A percentile compares a stretch with the other conserved stretches of the same genome.
These are phyloP conservation scores for Liriodendron chinense DNA, from an alignment of 164 flowering plant genomes.

Conservation along the genomic window DNA sequence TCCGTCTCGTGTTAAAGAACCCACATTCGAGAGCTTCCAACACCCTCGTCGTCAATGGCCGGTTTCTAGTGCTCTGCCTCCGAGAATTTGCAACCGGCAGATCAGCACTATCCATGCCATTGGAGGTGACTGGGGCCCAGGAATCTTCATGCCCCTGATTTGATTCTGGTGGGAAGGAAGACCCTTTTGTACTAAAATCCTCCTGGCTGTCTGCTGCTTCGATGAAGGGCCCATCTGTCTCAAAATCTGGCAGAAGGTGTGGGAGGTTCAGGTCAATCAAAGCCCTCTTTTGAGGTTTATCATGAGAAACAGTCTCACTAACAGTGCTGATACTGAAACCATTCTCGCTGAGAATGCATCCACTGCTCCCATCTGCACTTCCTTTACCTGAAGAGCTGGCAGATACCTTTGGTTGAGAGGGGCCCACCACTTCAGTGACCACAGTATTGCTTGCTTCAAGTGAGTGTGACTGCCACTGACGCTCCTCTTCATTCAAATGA, in stretches of 20 bases:
- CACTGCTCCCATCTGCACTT: constrained; percentile 25
- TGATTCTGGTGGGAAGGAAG: constrained; percentile 4
- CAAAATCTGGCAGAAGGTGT: constrained; percentile 30
- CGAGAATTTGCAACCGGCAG: constrained; percentile 25
- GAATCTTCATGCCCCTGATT: background rate
- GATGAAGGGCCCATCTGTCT: constrained; percentile 23
- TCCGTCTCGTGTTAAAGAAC: constrained; percentile 28
- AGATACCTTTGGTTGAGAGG: constrained; percentile 25
- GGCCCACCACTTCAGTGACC: constrained; percentile 9
- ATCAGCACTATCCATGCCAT: constrained; percentile 17
- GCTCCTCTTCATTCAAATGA: constrained; percentile 20
- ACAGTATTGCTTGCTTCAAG: constrained; percentile 16
- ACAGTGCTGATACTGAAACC: constrained; percentile 1
- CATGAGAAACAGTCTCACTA: constrained; percentile 19
- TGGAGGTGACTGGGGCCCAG: constrained; percentile 11
- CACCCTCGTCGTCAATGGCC: constrained; percentile 57
- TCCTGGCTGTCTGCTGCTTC: constrained; percentile 15
- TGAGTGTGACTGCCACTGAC: constrained; percentile 11
- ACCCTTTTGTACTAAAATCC: constrained; percentile 9
- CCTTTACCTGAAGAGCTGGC: constrained; percentile 21
- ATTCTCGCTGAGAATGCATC: constrained; percentile 10
- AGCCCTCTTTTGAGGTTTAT: constrained; percentile 17
- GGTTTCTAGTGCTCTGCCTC: constrained; percentile 68
- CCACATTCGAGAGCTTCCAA: constrained; percentile 70
- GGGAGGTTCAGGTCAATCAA: constrained; percentile 56